Conservation (phyloP, 306 rosid species). For the Acacia confusa region DNA sequence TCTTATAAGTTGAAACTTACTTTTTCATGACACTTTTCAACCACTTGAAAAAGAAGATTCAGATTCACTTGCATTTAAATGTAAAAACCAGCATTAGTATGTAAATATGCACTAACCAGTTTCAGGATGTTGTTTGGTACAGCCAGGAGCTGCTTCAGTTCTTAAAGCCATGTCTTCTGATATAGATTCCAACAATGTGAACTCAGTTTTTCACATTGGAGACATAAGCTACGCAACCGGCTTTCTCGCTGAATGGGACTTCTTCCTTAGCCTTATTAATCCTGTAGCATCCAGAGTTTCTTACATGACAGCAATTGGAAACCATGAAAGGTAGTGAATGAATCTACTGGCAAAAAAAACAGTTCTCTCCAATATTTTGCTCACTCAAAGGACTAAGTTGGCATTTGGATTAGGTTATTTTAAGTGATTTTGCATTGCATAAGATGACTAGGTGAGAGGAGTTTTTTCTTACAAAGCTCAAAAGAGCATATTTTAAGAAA, state of each 20-base stretch:
- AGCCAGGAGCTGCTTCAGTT: conserved; percentile 93
- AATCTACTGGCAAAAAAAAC: neutral
- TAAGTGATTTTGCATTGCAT: neutral
- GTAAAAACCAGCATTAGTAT: neutral
- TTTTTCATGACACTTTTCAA: neutral
- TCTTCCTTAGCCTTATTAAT: conserved; percentile 60
- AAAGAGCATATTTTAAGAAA: too few species aligned
- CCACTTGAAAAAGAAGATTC: neutral
- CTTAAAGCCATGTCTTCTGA: conserved; percentile 54
- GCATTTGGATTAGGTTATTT: neutral
- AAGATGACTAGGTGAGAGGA: too few species aligned
- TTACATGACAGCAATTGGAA: conserved; percentile 93
- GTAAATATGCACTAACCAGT: neutral
- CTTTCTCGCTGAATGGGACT: conserved; percentile 89
- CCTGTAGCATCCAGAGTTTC: conserved; percentile 71
- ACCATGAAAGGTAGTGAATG: conserved; percentile 77
- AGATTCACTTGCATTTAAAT: neutral
- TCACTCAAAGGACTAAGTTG: neutral
- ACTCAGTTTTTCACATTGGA: conserved; percentile 85
- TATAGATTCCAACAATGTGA: conserved; percentile 45
- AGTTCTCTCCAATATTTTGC: neutral
- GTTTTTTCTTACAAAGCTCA: too few species aligned
- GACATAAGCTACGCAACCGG: conserved; percentile 95
- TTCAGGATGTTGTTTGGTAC: conserved; percentile 1
- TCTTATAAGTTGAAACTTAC: neutral